These are phyloP conservation scores for Hymenotorrendiella dingleyae DNA, from an alignment of 2,329 filamentous ascomycete genomes.

Conservation along the genomic window DNA sequence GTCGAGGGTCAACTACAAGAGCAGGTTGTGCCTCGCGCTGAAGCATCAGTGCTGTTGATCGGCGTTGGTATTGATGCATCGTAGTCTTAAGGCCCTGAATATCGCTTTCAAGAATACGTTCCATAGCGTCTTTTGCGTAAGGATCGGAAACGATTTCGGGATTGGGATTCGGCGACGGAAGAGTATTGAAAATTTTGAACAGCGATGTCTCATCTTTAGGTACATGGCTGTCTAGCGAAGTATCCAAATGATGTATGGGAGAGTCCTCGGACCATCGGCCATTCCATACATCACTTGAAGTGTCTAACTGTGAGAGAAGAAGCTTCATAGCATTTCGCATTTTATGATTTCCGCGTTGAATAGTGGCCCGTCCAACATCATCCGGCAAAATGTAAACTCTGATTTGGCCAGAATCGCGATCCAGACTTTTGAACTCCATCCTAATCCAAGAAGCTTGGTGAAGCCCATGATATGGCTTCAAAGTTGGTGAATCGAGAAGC, in stretches of 20 bases:
- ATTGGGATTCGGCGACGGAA: slow-evolving; percentile 62
- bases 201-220: slow-evolving; percentile 44
- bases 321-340: slow-evolving; percentile 41
- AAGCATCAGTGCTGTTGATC: slow-evolving; percentile 77
- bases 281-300: slow-evolving; percentile 49
- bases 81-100: slow-evolving; percentile 55
- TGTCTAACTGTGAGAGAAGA: slow-evolving; percentile 51
- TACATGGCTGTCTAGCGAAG: slow-evolving; percentile 24
- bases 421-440: slow-evolving; percentile 23
- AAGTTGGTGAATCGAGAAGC: slow-evolving; percentile 13
- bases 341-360: slow-evolving; percentile 42
- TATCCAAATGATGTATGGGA: slow-evolving; percentile 34
- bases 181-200: slow-evolving; percentile 66
- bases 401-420: slow-evolving; percentile 29
- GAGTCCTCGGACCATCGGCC: slow-evolving; percentile 32
- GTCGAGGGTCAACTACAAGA: slow-evolving; percentile 65
- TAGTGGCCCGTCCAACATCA: slow-evolving; percentile 49
- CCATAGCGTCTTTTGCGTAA: slow-evolving; percentile 47
- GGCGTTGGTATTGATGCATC: slow-evolving; percentile 73
- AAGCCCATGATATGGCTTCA: slow-evolving; percentile 15
- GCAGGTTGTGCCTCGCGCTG: slow-evolving; percentile 67
- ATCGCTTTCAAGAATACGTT: slow-evolving; percentile 46
- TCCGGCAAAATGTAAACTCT: slow-evolving; percentile 61
- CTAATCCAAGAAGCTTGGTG: slow-evolving; percentile 24
- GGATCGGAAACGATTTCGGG: slow-evolving; percentile 42